Evolutionary conservation across 768 basidiomycete genomes (phyloP).

Genomic region (Rhodotorula babjevae): DNA sequence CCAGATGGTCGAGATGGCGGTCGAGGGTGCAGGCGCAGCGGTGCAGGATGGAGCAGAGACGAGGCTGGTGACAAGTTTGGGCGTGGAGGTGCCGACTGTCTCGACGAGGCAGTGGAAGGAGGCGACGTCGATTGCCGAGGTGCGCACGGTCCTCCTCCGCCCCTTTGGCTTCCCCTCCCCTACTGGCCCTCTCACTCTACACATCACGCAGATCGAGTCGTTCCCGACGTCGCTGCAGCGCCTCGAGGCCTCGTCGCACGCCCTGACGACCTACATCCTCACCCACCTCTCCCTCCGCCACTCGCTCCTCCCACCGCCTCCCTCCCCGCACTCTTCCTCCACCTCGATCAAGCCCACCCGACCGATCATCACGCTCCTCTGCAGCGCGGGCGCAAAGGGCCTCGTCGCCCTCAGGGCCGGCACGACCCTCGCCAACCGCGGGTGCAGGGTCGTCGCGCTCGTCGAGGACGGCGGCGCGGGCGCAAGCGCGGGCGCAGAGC

Average conservation of each 20-base stretch:
- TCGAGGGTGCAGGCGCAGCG: not conserved
- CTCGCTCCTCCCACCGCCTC: not conserved
- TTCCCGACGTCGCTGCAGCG: constrained; percentile 13
- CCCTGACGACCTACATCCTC: constrained; percentile 16
- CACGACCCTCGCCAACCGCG: not conserved
- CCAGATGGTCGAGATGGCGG: not conserved
- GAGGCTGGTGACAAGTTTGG: not conserved
- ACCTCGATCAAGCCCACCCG: not conserved
- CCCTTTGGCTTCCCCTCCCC: fast-evolving
- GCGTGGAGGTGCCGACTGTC: constrained; percentile 5
- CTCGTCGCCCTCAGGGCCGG: not conserved
- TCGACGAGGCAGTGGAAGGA: constrained; percentile 21
- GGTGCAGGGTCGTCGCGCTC: constrained; percentile 12
- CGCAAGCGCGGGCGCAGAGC: not conserved
- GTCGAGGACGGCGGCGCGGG: not conserved
- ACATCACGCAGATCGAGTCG: constrained; percentile 31
- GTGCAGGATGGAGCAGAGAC: too few species aligned
- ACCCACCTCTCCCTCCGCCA: not conserved
- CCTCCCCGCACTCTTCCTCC: not conserved
- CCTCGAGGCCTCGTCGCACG: constrained; percentile 7
- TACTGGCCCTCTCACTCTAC: too few species aligned
- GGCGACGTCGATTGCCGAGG: constrained; percentile 26
- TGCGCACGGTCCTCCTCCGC: not conserved
- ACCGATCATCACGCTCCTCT: constrained; percentile 21
- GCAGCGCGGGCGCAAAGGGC: constrained; percentile 1